Conservation (phyloP, 2,329 filamentous ascomycete genomes). For the Penicillium occitanis region DNA sequence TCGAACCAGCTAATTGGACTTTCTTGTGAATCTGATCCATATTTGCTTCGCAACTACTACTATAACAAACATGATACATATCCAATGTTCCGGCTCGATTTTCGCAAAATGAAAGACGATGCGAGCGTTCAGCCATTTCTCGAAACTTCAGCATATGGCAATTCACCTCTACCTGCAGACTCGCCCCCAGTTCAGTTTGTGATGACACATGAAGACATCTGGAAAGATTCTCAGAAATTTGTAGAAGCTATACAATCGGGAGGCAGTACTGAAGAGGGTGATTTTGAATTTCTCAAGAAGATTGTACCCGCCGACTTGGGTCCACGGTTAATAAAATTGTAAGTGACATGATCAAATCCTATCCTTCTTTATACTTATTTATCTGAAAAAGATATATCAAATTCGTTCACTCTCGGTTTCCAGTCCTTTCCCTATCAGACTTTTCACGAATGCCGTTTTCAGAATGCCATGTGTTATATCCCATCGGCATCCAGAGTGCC, state of each 20-base stretch:
- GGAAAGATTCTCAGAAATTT: slow-evolving; percentile 4
- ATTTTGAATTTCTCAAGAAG: not conserved
- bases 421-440: slow-evolving; percentile 2
- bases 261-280: not conserved
- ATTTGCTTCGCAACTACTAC: slow-evolving; percentile 11
- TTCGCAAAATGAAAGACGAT: slow-evolving; percentile 11
- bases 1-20: slow-evolving; percentile 6
- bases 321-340: slow-evolving; percentile 4
- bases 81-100: slow-evolving; percentile 9
- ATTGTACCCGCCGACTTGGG: slow-evolving; percentile 10
- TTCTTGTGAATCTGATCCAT: slow-evolving; percentile 10
- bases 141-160: not conserved
- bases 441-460: slow-evolving; percentile 4
- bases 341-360: not conserved
- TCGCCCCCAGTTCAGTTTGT: not conserved
- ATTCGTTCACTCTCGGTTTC: slow-evolving; percentile 15
- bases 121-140: slow-evolving; percentile 1
- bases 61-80: slow-evolving; percentile 4
- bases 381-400: not conserved
- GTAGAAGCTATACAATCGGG: not conserved
- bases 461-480: not conserved
- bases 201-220: slow-evolving; percentile 13
- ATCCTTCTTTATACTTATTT: not conserved
- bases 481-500: slow-evolving; percentile 5
- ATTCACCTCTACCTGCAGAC: not conserved